Percentiles rank a stretch among this genome's conserved stretches.
These are phyloP conservation scores for Tetradesmus lagerheimii DNA, from an alignment of 139 green algal species.

Conservation along the genomic window DNA sequence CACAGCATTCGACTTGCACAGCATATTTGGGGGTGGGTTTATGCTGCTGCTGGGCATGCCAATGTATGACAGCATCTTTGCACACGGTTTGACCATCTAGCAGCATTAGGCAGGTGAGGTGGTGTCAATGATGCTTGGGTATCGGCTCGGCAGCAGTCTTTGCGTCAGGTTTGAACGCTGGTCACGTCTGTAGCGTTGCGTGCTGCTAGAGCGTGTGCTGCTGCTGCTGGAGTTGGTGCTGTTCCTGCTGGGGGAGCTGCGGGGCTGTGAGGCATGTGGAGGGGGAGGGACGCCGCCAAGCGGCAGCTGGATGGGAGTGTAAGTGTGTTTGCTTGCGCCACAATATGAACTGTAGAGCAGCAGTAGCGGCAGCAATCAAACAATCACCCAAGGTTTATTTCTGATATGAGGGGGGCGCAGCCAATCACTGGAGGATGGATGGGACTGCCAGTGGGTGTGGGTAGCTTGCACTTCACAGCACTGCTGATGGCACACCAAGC, in stretches of 20 bases:
- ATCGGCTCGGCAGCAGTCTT: too few relatives aligned
- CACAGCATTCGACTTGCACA: too few relatives aligned
- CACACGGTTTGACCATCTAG: too few relatives aligned
- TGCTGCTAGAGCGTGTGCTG: conserved; percentile 21
- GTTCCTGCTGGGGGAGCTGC: conserved; percentile 3
- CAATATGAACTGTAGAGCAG: conserved; percentile 45
- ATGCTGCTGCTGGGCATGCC: too few relatives aligned
- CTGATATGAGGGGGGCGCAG: too few relatives aligned
- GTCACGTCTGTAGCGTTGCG: too few relatives aligned
- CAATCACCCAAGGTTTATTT: too few relatives aligned
- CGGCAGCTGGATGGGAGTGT: not conserved
- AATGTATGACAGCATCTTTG: too few relatives aligned
- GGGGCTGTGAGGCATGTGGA: not conserved
- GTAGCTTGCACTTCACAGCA: conserved; percentile 10
- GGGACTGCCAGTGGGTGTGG: conserved; percentile 36
- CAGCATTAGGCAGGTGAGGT: too few relatives aligned
- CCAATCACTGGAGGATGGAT: not conserved
- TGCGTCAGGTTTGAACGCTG: too few relatives aligned
- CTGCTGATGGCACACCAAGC: conserved; percentile 24
- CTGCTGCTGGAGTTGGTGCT: conserved; percentile 1
- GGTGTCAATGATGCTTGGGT: too few relatives aligned
- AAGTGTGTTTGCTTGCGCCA: conserved; percentile 29
- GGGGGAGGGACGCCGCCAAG: not conserved
- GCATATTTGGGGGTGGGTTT: too few relatives aligned
- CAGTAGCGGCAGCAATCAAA: conserved; percentile 37